Evolutionary conservation across 1,284 basidiomycete genomes (phyloP), one percentile per base, ranked within the genome.

Genomic region (Ustilago sp.): DNA sequence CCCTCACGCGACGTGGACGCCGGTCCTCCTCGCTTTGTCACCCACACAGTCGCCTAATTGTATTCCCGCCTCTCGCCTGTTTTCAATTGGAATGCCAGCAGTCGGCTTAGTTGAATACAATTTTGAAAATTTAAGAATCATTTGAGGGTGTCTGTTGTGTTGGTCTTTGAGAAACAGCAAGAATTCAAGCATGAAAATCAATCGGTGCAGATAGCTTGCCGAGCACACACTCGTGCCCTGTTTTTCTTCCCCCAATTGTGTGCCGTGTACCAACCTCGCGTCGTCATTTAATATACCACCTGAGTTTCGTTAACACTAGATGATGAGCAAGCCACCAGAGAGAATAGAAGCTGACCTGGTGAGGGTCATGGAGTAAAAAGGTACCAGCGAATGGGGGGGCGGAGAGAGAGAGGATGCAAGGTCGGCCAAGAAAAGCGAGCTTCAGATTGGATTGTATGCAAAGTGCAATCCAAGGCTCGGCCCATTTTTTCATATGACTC

Each of bases 381-480:
- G 23, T 28, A 28, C 23, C 23, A 28, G 23, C 23, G 23, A 28
- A 28, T 28, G 0, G 23, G 3, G 23, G 0, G 23, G 13, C 11
- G 2, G 36, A 8, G 36, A 8, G 36, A 38, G 13, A 38, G 36
- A 38, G 36, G 9, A 38, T 38, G 23, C 36, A 45, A 45, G 43
- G n/a, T 15, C 15, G 39, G 39, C 39, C 39, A 41, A 41, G 39
- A 41, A 41, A 41, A 41, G 39, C 13, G 39, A 41, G 39, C 39
- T 41, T 41, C 39, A 12, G 39, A 13, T 41, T 41, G 6, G 15
- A 41, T 28, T 28, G 23, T 12, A 41, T 41, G 39, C 39, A 41
- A 41, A 41, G 39, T 41, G 39, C 39, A 41, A n/a, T 15, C n/a
- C 43, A 19, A 50, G 48, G 28, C 31, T 50, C 48, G 48, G 48